These are phyloP conservation scores for Patellifolia procumbens DNA, from an alignment of 179 eudicot genomes.

Conservation along the genomic window DNA sequence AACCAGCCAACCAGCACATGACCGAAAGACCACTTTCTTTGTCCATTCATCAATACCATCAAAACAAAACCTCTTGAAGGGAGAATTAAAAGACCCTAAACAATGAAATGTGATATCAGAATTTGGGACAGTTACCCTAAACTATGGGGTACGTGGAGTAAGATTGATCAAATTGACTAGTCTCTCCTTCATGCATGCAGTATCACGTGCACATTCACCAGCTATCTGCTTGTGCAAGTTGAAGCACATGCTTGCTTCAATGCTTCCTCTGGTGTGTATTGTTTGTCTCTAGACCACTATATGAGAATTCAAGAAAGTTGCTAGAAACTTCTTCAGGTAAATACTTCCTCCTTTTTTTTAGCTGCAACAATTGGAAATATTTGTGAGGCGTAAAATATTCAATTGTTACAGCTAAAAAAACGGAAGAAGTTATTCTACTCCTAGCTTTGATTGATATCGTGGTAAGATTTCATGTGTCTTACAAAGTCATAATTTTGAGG, in stretches of 20 bases:
- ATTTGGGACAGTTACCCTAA: conserved; percentile 15
- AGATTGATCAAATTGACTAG: background rate
- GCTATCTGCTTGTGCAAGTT: conserved; percentile 27
- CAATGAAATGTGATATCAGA: background rate
- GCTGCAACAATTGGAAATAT: too few species aligned
- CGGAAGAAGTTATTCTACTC: too few species aligned
- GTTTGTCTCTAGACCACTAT: background rate
- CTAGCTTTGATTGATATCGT: background rate
- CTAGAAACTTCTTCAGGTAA: background rate
- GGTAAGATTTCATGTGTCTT: background rate
- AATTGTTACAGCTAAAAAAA: too few species aligned
- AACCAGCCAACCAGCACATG: background rate
- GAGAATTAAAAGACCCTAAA: conserved; percentile 1
- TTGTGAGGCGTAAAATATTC: too few species aligned
- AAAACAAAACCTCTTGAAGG: too few species aligned
- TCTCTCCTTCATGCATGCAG: background rate
- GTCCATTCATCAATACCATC: background rate
- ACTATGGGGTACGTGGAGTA: conserved; percentile 15
- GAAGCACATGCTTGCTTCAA: conserved; percentile 26
- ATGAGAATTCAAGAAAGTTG: background rate
- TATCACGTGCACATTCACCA: conserved; percentile 19
- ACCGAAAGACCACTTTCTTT: conserved; percentile 1
- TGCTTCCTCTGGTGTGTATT: background rate
- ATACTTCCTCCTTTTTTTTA: too few species aligned
- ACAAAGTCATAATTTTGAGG: too few species aligned